phyloP scores from a whole-genome alignment of 2,329 filamentous ascomycete species.

The Colletotrichum horii region DNA sequence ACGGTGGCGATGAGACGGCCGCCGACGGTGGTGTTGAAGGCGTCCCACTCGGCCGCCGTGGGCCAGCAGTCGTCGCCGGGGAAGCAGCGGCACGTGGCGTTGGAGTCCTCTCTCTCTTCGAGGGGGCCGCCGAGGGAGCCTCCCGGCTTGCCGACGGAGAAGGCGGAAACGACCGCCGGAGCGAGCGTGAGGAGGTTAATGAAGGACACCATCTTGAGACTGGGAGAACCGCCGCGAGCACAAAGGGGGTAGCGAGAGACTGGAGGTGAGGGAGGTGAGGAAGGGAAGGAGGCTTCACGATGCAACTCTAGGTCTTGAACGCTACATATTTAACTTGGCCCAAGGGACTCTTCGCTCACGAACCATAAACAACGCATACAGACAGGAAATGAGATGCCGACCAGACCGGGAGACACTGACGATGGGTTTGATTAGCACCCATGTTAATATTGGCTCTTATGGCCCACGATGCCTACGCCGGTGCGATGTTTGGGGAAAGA shows the following conservation, averaged over 20 bases:
- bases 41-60: constrained; percentile 43
- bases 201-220: constrained; percentile 14
- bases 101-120: background rate
- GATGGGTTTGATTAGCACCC: constrained; percentile 4
- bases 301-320: background rate
- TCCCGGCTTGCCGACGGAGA: background rate
- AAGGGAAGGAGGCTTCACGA: background rate
- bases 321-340: constrained; percentile 1
- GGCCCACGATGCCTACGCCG: background rate
- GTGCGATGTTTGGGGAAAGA: background rate
- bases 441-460: background rate
- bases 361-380: background rate
- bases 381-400: background rate
- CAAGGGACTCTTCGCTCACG: background rate
- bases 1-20: constrained; percentile 56
- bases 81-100: constrained; percentile 47
- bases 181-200: constrained; percentile 13
- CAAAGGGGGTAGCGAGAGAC: background rate
- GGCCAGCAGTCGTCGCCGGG: constrained; percentile 62
- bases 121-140: background rate
- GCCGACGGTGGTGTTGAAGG: constrained; percentile 54
- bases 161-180: constrained; percentile 4
- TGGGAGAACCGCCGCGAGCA: background rate
- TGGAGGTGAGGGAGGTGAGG: constrained; percentile 2
- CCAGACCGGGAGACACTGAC: background rate